Conservation (phyloP, 148 eudicot species). For the Heliamphora exappendiculata region DNA sequence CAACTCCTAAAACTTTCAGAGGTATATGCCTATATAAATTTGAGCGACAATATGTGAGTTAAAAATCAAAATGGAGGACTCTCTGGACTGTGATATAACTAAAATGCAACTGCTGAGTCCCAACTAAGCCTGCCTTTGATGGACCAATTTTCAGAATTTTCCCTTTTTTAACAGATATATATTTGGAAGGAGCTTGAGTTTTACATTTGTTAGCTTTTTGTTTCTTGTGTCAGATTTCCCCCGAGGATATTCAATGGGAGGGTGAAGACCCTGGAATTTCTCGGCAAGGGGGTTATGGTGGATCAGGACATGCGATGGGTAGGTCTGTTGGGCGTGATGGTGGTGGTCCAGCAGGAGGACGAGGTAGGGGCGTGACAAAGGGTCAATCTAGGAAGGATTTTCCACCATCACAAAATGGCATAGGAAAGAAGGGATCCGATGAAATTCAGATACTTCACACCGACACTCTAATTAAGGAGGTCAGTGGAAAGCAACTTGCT, state of each 20-base stretch:
- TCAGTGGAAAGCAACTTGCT: constrained; percentile 11
- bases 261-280: constrained; percentile 59
- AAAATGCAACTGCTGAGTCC: too few species aligned
- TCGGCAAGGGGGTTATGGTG: constrained; percentile 41
- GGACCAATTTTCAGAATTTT: too few species aligned
- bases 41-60: too few species aligned
- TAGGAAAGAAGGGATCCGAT: constrained; percentile 40
- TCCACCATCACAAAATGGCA: constrained; percentile 53
- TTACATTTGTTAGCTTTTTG: not conserved
- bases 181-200: not conserved
- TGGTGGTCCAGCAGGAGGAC: constrained; percentile 37
- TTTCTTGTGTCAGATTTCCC: constrained; percentile 37
- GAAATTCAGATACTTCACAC: constrained; percentile 58
- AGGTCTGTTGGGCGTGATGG: constrained; percentile 38
- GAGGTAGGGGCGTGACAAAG: constrained; percentile 46
- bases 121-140: too few species aligned
- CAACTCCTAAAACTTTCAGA: too few species aligned
- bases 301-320: constrained; percentile 34
- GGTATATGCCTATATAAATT: too few species aligned
- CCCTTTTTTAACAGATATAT: not conserved
- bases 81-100: too few species aligned
- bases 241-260: constrained; percentile 63
- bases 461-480: constrained; percentile 58
- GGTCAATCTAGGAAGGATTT: constrained; percentile 44
- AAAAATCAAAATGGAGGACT: too few species aligned